Evolutionary conservation across 2,329 filamentous ascomycete genomes (phyloP), one percentile per base, ranked within the genome.

Genomic region (Sclerotinia spermophila): DNA sequence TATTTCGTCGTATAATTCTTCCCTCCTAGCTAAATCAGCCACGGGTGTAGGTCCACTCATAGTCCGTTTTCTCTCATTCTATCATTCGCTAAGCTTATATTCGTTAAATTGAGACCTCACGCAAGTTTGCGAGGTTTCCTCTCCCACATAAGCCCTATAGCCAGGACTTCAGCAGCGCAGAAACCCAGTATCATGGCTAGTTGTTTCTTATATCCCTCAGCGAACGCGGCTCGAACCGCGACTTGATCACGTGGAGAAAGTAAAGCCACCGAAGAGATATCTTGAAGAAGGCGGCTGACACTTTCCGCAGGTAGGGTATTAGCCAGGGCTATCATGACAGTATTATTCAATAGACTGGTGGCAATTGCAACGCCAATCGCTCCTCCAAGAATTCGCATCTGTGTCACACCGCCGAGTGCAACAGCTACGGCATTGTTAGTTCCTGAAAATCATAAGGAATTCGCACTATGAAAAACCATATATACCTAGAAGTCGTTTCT

Each of bases 371-470:
- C 81, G 1, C 87, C 87, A 38, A 89, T 81, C 44, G 85, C 85
- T 2, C 87, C 87, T 3, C 87, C 87, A 4, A 90, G 79, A 0
- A 89, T 86, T 11, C 87, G 83, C 3, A 86, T 84, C 77, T 90
- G 87, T 1, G 87, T 86, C 13, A 89, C 56, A 10, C 70, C 72
- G 4, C 72, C 72, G 19, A 70, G 71, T n/a, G 67, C 61, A 19
- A 69, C 67, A 44, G 70, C 55, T 55, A 58, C 15, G 33, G 15
- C 17, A 44, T 30, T 24, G 44, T 45, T 44, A 44, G 30, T 24
- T 15, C 30, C 19, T 33, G 53, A 21, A 17, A 53, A 53, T 5
- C 2, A 53, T 17, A 56, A 17, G 4, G 5, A 56, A 10, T 19
- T 30, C 15, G 30, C 17, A 21, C 19, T 33, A 21, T 55, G 6